Conservation (phyloP, 495 filamentous ascomycete species). For the Hypoxylon cercidicola region DNA sequence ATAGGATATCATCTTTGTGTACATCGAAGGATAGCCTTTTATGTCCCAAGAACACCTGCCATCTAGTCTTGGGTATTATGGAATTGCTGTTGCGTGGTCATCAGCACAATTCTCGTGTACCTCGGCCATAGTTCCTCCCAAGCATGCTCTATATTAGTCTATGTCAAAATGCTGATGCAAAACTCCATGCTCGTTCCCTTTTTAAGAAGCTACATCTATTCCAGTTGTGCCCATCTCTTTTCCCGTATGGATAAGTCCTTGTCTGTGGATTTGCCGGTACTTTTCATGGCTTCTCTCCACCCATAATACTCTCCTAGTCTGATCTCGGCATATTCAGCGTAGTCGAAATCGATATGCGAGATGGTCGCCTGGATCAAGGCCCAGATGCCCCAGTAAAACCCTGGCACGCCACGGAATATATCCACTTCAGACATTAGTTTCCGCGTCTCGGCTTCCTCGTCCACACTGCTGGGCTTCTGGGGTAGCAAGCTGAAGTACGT, state of each 20-base stretch:
- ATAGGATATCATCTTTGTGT: background rate
- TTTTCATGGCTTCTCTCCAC: conserved; percentile 82
- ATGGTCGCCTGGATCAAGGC: conserved; percentile 95
- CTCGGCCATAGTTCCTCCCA: conserved; percentile 4
- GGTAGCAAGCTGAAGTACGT: conserved; percentile 63
- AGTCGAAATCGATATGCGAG: conserved; percentile 97
- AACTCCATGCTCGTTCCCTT: background rate
- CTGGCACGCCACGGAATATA: conserved; percentile 86
- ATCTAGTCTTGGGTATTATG: conserved; percentile 14
- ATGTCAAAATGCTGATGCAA: conserved; percentile 13
- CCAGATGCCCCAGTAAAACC: conserved; percentile 94
- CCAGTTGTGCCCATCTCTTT: conserved; percentile 77
- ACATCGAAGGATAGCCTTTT: background rate
- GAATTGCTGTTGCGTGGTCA: conserved; percentile 6
- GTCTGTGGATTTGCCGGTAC: conserved; percentile 63
- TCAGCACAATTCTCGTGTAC: background rate
- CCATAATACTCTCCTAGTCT: conserved; percentile 93
- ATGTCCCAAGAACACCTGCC: conserved; percentile 11
- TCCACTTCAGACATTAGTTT: conserved; percentile 83
- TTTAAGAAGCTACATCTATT: conserved; percentile 25
- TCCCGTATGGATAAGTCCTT: conserved; percentile 79
- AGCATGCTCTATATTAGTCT: conserved; percentile 11
- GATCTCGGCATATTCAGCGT: conserved; percentile 87
- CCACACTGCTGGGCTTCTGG: conserved; percentile 55
- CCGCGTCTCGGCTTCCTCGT: conserved; percentile 67